Evolutionary conservation across 2,329 filamentous ascomycete species (phyloP).

Genomic region (Dryadomyces sulphureus): DNA sequence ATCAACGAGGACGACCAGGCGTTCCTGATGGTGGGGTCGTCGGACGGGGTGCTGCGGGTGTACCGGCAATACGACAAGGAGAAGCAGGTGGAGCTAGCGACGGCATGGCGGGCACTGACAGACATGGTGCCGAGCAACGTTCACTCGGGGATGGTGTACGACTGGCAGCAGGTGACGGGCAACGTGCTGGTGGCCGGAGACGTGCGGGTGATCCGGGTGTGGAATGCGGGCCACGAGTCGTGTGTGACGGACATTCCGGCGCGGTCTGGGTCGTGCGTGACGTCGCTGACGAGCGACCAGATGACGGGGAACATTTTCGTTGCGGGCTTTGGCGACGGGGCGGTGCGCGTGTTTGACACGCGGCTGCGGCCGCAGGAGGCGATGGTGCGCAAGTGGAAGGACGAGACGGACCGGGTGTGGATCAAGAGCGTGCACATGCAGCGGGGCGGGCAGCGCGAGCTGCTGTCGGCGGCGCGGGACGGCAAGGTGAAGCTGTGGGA

Average conservation of each 20-base stretch:
- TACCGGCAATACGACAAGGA: constrained; percentile 83
- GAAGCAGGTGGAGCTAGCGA: constrained; percentile 66
- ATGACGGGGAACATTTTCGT: constrained; percentile 95
- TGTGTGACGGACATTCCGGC: constrained; percentile 91
- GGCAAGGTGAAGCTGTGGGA: constrained; percentile 96
- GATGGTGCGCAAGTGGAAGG: constrained; percentile 95
- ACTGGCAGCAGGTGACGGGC: constrained; percentile 97
- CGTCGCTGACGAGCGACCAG: constrained; percentile 89
- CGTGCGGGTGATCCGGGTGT: constrained; percentile 86
- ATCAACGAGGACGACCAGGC: constrained; percentile 98
- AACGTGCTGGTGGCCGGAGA: constrained; percentile 92
- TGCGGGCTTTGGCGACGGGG: constrained; percentile 90
- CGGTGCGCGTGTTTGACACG: constrained; percentile 86
- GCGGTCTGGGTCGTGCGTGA: constrained; percentile 88
- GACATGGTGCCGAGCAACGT: constrained; percentile 89
- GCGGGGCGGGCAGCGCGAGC: constrained; percentile 79
- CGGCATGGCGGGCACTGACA: constrained; percentile 80
- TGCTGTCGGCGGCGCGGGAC: constrained; percentile 79
- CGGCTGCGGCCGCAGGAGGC: constrained; percentile 69
- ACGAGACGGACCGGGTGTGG: constrained; percentile 75
- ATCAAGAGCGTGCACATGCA: constrained; percentile 95
- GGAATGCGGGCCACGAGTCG: constrained; percentile 88
- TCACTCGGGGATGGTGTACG: constrained; percentile 90
- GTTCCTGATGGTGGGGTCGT: constrained; percentile 85
- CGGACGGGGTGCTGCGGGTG: constrained; percentile 84